Percentiles rank a stretch among this genome's conserved stretches.
Evolutionary conservation across 345 rosid genomes (phyloP).

Genomic region (Crucihimalaya himalaica): DNA sequence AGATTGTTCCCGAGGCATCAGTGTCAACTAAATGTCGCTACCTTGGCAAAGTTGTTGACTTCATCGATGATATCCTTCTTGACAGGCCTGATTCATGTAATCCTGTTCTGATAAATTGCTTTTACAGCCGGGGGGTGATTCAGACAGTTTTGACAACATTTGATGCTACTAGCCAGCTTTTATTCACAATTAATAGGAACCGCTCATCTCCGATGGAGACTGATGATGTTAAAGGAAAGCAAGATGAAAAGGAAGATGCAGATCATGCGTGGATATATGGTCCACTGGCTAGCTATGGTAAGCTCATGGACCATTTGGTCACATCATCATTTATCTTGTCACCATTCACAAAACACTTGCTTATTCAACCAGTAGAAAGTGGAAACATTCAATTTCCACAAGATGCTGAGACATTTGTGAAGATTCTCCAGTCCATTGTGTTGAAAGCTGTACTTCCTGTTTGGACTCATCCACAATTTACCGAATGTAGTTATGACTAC

Average conservation of each 20-base stretch:
- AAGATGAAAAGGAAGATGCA: conserved; percentile 61
- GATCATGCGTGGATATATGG: conserved; percentile 91
- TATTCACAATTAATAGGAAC: conserved; percentile 67
- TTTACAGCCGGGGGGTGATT: conserved; percentile 78
- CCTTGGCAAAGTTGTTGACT: conserved; percentile 90
- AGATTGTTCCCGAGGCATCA: conserved; percentile 55
- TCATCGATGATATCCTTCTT: conserved; percentile 78
- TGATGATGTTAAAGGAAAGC: conserved; percentile 69
- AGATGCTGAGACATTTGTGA: conserved; percentile 89
- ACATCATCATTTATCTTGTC: conserved; percentile 88
- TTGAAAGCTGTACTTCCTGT: conserved; percentile 90
- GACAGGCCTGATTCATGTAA: conserved; percentile 92
- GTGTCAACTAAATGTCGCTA: conserved; percentile 90
- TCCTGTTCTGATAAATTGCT: conserved; percentile 76
- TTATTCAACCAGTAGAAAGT: conserved; percentile 69
- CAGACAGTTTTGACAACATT: conserved; percentile 85
- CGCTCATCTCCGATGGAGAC: conserved; percentile 89
- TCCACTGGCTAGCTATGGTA: conserved; percentile 88
- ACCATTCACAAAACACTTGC: conserved; percentile 82
- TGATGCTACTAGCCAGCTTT: conserved; percentile 92
- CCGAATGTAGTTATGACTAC: conserved; percentile 78
- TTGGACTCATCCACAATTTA: conserved; percentile 83
- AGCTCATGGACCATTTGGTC: conserved; percentile 92
- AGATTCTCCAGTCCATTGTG: conserved; percentile 91
- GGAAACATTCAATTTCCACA: conserved; percentile 70